phyloP scores from a whole-genome alignment of 345 rosid genomes.

The Linum usitatissimum region DNA sequence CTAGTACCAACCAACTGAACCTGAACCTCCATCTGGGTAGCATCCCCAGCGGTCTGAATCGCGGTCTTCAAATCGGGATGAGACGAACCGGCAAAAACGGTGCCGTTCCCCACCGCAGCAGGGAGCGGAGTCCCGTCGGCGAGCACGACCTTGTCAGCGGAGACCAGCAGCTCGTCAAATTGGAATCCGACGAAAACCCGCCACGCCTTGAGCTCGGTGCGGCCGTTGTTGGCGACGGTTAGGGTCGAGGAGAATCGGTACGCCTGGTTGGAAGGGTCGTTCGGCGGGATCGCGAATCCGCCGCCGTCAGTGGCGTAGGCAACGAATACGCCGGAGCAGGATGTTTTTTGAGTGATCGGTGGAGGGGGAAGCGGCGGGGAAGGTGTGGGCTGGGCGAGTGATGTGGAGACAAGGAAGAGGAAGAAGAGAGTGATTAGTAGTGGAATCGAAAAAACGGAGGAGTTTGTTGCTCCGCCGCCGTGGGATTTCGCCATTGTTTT shows the following conservation, averaged over 20 bases:
- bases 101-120: conserved; percentile 38
- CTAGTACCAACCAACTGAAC: conserved; percentile 34
- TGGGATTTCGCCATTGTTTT: not conserved
- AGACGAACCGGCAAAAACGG: conserved; percentile 31
- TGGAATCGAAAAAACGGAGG: not conserved
- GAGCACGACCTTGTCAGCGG: conserved; percentile 24
- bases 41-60: conserved; percentile 40
- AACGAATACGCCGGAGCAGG: conserved; percentile 29
- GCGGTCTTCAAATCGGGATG: conserved; percentile 36
- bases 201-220: conserved; percentile 36
- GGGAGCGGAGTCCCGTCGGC: conserved; percentile 30
- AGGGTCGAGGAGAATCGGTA: conserved; percentile 32
- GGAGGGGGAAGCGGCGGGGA: conserved; percentile 10
- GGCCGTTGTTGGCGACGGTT: conserved; percentile 31
- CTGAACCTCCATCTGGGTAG: conserved; percentile 17
- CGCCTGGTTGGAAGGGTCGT: conserved; percentile 25
- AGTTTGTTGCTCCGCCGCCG: not conserved
- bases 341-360: conserved; percentile 3
- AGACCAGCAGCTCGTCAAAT: conserved; percentile 30
- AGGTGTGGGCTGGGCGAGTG: not conserved
- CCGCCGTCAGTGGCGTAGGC: conserved; percentile 27
- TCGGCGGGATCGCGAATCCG: conserved; percentile 22
- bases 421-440: not conserved
- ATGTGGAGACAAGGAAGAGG: not conserved
- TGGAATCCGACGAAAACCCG: conserved; percentile 36